Conservation (phyloP, 1,284 basidiomycete genomes). For the Apiotrichum gracile region DNA sequence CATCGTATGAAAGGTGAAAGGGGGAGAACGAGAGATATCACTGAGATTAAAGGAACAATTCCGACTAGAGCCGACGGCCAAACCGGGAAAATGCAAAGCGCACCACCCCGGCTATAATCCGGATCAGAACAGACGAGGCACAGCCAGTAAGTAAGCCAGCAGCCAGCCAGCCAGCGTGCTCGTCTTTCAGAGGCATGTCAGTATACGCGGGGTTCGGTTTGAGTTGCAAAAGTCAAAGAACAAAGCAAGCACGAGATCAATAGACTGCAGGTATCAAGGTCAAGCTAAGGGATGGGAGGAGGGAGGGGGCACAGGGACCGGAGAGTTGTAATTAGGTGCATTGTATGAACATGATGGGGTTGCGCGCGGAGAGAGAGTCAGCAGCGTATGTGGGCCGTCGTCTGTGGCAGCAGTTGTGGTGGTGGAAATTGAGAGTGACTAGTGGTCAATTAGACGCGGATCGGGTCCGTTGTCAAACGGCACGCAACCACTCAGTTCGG, state of each 20-base stretch:
- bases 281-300: no score
- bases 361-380: no score
- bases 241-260: no score
- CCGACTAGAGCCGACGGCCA: slow-evolving; percentile 18
- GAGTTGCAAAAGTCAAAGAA: neutral
- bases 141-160: neutral
- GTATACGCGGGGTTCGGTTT: no score
- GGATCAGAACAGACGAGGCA: neutral
- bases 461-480: neutral
- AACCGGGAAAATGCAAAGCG: slow-evolving; percentile 5
- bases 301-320: no score
- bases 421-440: neutral
- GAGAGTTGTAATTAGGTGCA: no score
- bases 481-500: neutral
- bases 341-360: no score
- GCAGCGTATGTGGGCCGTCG: no score
- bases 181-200: no score
- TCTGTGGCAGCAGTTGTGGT: no score
- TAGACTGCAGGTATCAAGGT: no score
- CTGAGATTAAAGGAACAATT: neutral
- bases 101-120: neutral
- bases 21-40: neutral
- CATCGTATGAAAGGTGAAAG: neutral
- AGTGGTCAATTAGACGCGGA: neutral
- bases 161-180: neutral